Base-by-base conservation (phyloP, 2,329 filamentous ascomycete species). In the Nigrospora osmanthi region DNA sequence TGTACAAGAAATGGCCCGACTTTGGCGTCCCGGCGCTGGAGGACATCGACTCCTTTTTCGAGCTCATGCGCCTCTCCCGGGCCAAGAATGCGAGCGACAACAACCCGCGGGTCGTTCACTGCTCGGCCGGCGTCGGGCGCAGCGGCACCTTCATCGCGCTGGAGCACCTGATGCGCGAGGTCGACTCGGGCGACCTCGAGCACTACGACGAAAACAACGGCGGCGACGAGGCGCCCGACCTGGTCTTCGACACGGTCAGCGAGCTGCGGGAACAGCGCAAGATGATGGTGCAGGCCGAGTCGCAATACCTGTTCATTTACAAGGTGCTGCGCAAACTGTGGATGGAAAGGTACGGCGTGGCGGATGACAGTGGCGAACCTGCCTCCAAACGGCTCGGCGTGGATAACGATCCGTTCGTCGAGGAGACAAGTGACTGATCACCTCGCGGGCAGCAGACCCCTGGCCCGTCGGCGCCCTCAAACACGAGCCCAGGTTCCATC, bases 81-180 rank as follows among this genome's bases (percentile, higher is more conserved):
- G 69, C 77, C 50, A 78, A 76, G 60, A 77, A 76, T 33, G 66
- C 69, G 1, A 67, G 68, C 9, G 68, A 71, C 7, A 64, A 72
- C 17, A 89, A 86, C 56, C 87, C 91, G 5, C 83, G 91, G 45
- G 83, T 97, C 47, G 78, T 89, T 11, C 86, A 90, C 64, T 90
- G 87, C 69, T 95, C 88, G 59, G 93, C 93, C 9, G 93, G 93
- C 35, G 91, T 98, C 13, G 93, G 93, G 12, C 81, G 93, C 45
- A 95, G 87, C 9, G 93, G 93, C 32, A 97, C 93, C 0, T 98
- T 97, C 60, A 95, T 98, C 57, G 86, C 89, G 2, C 76, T 98
- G n/a, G 93, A 97, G 65, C 89, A 94, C 63, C 78, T 98, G 23
- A 75, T 95, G 51, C 77, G 83, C 33, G 89, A 96, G 64, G 74